Evolutionary conservation across 345 rosid species (phyloP).

Genomic region (Corchorus capsularis): DNA sequence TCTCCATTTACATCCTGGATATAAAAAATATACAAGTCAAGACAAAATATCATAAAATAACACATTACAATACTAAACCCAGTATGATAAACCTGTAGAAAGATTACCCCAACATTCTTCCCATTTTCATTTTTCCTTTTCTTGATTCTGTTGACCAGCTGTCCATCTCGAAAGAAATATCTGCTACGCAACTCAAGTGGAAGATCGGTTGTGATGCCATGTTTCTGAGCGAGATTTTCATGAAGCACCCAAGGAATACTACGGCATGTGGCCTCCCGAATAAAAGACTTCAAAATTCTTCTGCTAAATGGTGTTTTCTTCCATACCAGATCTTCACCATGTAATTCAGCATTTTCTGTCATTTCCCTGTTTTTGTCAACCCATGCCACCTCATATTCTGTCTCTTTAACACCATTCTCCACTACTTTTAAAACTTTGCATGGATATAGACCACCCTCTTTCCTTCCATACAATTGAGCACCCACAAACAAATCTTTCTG

Average conservation of each 20-base stretch:
- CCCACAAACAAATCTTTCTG: constrained; percentile 59
- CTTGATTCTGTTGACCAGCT: constrained; percentile 50
- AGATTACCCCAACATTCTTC: constrained; percentile 35
- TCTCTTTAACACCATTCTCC: constrained; percentile 40
- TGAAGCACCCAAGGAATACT: constrained; percentile 89
- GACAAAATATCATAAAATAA: constrained; percentile 17
- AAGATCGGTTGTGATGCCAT: constrained; percentile 63
- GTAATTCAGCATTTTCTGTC: constrained; percentile 47
- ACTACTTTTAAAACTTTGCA: constrained; percentile 67
- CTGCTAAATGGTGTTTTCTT: constrained; percentile 80
- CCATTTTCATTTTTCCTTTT: constrained; percentile 47
- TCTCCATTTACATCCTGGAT: constrained; percentile 54
- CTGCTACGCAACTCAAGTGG: constrained; percentile 64
- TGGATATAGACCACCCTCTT: constrained; percentile 48
- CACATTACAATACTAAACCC: neutral
- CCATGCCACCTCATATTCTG: constrained; percentile 69
- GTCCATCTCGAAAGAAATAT: constrained; percentile 63
- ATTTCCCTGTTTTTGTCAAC: constrained; percentile 59
- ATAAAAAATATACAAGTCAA: constrained; percentile 23
- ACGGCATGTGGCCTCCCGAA: constrained; percentile 86
- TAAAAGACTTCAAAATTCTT: constrained; percentile 78
- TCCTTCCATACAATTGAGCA: constrained; percentile 66
- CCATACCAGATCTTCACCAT: constrained; percentile 61
- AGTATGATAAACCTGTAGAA: constrained; percentile 7
- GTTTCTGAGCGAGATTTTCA: constrained; percentile 60